Evolutionary conservation across 345 rosid species (phyloP).

Genomic region (Pseudoturritis turrita): DNA sequence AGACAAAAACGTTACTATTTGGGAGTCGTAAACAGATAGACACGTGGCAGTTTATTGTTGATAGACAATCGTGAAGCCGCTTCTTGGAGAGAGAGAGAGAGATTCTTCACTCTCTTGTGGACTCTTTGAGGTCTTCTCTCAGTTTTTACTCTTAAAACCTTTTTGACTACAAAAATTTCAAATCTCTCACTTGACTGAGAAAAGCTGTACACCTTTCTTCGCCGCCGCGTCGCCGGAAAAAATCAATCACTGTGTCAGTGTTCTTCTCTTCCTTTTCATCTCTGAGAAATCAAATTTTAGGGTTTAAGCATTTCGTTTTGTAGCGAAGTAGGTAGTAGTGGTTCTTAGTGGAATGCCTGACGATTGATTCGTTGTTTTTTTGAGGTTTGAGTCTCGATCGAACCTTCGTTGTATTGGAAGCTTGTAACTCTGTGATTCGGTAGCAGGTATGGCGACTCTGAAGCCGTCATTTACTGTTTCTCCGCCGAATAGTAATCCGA

Average conservation of each 20-base stretch:
- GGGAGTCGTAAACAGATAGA: not conserved
- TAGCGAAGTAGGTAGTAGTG: not conserved
- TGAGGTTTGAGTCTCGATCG: not conserved
- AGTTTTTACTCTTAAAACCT: conserved; percentile 1
- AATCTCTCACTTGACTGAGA: conserved; percentile 1
- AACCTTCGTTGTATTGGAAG: not conserved
- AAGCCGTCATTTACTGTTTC: conserved; percentile 25
- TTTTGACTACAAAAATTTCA: conserved; percentile 13
- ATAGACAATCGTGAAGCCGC: conserved; percentile 23
- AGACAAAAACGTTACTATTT: conserved; percentile 3
- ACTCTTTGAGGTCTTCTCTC: conserved; percentile 10
- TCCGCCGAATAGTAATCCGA: conserved; percentile 10
- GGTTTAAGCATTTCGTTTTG: conserved; percentile 3
- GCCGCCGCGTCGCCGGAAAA: conserved; percentile 16
- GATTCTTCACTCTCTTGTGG: not conserved
- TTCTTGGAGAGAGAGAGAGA: not conserved
- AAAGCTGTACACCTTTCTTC: not conserved
- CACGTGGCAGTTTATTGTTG: conserved; percentile 16
- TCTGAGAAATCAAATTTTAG: not conserved
- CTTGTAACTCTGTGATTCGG: not conserved
- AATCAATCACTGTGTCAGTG: not conserved
- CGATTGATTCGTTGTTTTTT: not conserved
- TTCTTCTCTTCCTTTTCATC: not conserved
- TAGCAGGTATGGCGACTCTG: conserved; percentile 28
- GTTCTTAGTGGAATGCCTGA: not conserved